Conservation (phyloP, 345 rosid genomes). For the Salix suchowensis region DNA sequence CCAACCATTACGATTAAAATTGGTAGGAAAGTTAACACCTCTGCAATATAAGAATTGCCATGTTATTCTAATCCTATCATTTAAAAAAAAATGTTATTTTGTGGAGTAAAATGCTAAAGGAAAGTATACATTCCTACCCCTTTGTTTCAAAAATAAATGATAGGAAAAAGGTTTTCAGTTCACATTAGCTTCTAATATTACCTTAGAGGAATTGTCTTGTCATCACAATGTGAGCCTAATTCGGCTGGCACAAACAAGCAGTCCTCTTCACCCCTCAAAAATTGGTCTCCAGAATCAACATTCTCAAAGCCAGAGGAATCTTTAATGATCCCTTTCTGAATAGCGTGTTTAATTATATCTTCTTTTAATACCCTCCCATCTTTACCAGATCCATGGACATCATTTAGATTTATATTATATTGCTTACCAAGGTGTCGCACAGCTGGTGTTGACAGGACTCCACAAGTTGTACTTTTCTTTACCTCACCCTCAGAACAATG, state of each 20-base stretch:
- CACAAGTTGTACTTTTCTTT: constrained; percentile 31
- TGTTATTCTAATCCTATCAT: not conserved
- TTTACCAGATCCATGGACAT: constrained; percentile 61
- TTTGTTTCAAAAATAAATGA: not conserved
- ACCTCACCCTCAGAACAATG: constrained; percentile 23
- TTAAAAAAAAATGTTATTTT: no score
- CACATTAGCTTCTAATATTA: constrained; percentile 14
- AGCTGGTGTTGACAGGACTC: constrained; percentile 67
- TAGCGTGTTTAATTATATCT: constrained; percentile 54
- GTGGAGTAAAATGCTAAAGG: not conserved
- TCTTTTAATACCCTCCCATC: constrained; percentile 80
- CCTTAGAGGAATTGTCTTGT: constrained; percentile 68
- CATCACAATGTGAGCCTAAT: constrained; percentile 32
- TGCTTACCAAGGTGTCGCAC: constrained; percentile 76
- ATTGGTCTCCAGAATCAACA: constrained; percentile 21
- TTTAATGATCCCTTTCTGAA: constrained; percentile 39
- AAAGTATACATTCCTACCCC: not conserved
- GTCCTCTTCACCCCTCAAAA: constrained; percentile 23
- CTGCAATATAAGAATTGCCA: not conserved
- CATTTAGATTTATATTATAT: constrained; percentile 56
- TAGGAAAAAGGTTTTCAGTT: not conserved
- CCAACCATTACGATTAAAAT: not conserved
- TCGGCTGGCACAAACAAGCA: constrained; percentile 16
- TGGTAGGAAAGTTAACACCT: not conserved
- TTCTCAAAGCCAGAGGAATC: constrained; percentile 28